Evolutionary conservation across 2,329 filamentous ascomycete genomes (phyloP).

Genomic region (Calonectria crousiana): DNA sequence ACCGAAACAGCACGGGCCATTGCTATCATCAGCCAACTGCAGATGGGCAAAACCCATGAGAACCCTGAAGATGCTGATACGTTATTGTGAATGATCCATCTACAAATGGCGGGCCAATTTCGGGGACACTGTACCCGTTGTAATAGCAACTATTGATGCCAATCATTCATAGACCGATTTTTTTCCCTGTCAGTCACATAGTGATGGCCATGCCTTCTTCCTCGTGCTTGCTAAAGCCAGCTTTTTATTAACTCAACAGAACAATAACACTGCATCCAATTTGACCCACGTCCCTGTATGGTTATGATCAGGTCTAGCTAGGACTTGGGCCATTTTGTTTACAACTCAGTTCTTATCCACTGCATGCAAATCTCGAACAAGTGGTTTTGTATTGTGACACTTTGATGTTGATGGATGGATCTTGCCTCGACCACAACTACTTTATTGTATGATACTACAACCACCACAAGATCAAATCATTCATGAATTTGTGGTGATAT

Average conservation of each 20-base stretch:
- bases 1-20: no score
- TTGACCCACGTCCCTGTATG: no score
- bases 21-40: background rate
- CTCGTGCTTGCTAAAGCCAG: background rate
- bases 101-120: background rate
- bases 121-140: background rate
- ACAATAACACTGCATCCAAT: background rate
- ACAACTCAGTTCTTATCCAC: no score
- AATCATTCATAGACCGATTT: background rate
- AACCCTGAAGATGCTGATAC: background rate
- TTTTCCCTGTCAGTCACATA: background rate
- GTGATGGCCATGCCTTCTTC: background rate
- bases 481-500: background rate
- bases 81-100: background rate
- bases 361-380: no score
- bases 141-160: background rate
- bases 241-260: background rate
- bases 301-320: no score
- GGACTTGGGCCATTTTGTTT: no score
- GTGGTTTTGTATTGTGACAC: no score
- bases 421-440: background rate
- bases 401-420: no score
- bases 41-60: background rate
- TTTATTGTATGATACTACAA: background rate
- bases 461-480: background rate